Evolutionary conservation across 1,284 basidiomycete genomes (phyloP), one percentile per base, ranked within the genome.

Genomic region (Microbotryum lychnidis-dioicae): DNA sequence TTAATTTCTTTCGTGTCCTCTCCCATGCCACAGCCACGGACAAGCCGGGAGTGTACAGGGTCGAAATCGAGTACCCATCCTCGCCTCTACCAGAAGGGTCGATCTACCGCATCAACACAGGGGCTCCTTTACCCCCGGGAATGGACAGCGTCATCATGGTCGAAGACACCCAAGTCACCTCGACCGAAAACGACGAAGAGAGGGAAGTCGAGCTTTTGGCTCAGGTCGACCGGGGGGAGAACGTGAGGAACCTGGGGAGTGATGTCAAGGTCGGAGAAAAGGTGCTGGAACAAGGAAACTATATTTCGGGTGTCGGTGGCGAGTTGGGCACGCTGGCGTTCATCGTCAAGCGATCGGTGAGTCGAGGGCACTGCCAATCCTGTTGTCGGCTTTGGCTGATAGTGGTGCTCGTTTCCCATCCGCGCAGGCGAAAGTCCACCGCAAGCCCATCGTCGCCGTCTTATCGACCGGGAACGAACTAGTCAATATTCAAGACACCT

Each of bases 391-490:
- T 12, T 18, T 9, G 23, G 42, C 52, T 54, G 48, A 50, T 27
- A 16, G 20, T 25, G 48, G 20, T 23, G 21, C 21, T 23, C 42
- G 27, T 37, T 31, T 25, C 8, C 9, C 27, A 14, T 18, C 12
- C 49, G 8, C 20, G 1, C 53, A 87, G 84, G 85, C 87, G 4
- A 74, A 77, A 7, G 87, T 89, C 3, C 79, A 81, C 67, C 81
- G 78, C 56, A 87, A 85, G 69, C 90, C 90, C 0, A 75, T 83
- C 0, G 82, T 92, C 0, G 90, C 87, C 0, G 75, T 92, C 51
- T 74, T 93, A 58, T 90, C 87, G 70, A 93, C 90, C 0, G 90
- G 90, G 0, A 88, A 91, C 71, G 90, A 92, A 72, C 76, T 92
- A 20, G 69, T 84, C 25, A 86, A 91, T 63, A 70, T 91, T 4